Conservation (phyloP, 2,329 filamentous ascomycete genomes). For the Aureobasidium lini region DNA sequence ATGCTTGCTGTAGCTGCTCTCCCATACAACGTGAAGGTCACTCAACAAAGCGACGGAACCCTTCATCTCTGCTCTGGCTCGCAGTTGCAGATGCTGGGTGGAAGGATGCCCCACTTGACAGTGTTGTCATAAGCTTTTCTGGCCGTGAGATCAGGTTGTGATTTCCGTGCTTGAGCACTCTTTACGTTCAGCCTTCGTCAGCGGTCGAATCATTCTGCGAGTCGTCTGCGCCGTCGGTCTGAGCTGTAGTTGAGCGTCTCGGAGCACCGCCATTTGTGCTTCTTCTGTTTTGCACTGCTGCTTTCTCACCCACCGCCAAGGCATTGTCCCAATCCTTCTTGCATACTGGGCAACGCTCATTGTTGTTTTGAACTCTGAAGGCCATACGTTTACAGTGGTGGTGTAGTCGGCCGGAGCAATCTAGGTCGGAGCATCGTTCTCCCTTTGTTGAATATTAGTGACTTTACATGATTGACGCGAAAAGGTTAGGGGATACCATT, state of each 20-base stretch:
- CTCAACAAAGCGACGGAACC: too few species aligned
- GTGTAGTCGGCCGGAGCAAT: constrained; percentile 67
- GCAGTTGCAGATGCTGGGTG: too few species aligned
- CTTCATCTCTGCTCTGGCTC: too few species aligned
- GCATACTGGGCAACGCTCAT: constrained; percentile 56
- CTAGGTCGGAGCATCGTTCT: constrained; percentile 61
- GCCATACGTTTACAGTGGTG: constrained; percentile 67
- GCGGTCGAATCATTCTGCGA: constrained; percentile 6
- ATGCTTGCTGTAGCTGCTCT: background rate
- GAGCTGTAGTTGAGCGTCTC: constrained; percentile 17
- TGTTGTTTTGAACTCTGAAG: constrained; percentile 56
- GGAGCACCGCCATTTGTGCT: constrained; percentile 15
- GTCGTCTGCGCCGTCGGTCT: constrained; percentile 18
- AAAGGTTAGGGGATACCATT: constrained; percentile 37
- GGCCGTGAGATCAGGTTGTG: background rate
- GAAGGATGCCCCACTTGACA: too few species aligned
- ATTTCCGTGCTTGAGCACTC: background rate
- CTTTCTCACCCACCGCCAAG: constrained; percentile 47
- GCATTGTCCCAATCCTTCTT: constrained; percentile 45
- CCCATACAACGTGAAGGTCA: too few species aligned
- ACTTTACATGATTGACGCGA: background rate
- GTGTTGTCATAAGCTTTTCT: too few species aligned
- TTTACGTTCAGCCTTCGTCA: constrained; percentile 13
- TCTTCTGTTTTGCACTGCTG: constrained; percentile 22
- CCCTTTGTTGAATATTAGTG: constrained; percentile 39